Evolutionary conservation across 2,329 filamentous ascomycete species (phyloP).

Genomic region (Aureobasidium sp.): DNA sequence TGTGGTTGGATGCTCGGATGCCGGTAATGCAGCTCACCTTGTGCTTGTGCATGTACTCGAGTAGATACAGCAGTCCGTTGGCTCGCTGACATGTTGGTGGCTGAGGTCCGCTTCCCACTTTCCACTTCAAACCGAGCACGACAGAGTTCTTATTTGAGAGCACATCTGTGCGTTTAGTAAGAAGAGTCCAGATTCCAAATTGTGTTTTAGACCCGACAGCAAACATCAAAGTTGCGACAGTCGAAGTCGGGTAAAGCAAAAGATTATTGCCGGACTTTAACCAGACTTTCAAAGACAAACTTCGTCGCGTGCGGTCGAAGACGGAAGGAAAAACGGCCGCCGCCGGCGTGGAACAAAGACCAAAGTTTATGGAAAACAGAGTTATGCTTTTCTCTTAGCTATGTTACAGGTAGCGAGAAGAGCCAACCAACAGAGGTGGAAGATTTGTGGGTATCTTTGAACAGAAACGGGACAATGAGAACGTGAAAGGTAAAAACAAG

Average conservation of each 20-base stretch:
- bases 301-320: not conserved
- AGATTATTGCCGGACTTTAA: not conserved
- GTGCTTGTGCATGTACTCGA: not conserved
- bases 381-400: conserved; percentile 2
- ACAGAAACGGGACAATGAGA: not conserved
- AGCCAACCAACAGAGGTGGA: not conserved
- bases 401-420: conserved; percentile 11
- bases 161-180: not conserved
- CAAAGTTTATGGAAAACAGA: not conserved
- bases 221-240: not conserved
- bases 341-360: not conserved
- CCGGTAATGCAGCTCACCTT: not conserved
- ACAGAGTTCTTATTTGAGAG: not conserved
- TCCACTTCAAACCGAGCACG: not conserved
- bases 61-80: not conserved
- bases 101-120: not conserved
- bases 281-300: not conserved
- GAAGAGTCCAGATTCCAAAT: not conserved
- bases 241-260: not conserved
- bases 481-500: not conserved
- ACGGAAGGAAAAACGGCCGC: not conserved
- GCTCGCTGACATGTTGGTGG: not conserved
- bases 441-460: conserved; percentile 12
- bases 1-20: not conserved
- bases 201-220: not conserved